Conservation (phyloP, 2,329 filamentous ascomycete species). For the Dothistroma septosporum region DNA sequence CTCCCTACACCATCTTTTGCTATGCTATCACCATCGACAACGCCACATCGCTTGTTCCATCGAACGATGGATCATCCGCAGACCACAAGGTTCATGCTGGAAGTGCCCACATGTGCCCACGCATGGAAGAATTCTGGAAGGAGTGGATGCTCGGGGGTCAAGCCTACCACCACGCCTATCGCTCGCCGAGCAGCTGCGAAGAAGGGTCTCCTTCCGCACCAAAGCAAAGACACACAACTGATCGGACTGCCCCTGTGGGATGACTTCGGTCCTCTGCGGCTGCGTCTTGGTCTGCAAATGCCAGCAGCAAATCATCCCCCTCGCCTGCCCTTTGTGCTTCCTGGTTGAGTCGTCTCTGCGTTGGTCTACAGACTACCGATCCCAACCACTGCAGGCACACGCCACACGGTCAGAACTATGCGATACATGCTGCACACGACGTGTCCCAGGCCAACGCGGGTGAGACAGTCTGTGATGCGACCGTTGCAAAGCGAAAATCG, state of each 20-base stretch:
- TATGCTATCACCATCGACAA: background rate
- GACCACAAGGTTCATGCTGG: background rate
- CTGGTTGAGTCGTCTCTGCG: background rate
- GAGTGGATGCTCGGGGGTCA: background rate
- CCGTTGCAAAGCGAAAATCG: background rate
- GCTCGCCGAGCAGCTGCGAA: background rate
- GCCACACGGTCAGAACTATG: background rate
- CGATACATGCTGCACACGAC: background rate
- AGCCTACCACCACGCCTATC: background rate
- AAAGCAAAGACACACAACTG: background rate
- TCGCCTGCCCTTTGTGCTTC: background rate
- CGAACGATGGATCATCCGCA: background rate
- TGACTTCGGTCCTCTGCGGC: background rate
- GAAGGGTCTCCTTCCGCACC: background rate
- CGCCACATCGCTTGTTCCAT: background rate
- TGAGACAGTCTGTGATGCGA: background rate
- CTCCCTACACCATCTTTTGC: background rate
- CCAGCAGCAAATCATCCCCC: background rate
- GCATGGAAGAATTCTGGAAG: background rate
- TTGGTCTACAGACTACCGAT: background rate
- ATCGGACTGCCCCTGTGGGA: background rate
- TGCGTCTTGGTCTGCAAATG: background rate
- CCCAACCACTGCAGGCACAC: background rate
- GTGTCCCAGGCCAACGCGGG: background rate
- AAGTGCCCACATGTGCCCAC: too few relatives aligned